Evolutionary conservation across 2,329 filamentous ascomycete genomes (phyloP).

Genomic region (Stylonectria norvegica): DNA sequence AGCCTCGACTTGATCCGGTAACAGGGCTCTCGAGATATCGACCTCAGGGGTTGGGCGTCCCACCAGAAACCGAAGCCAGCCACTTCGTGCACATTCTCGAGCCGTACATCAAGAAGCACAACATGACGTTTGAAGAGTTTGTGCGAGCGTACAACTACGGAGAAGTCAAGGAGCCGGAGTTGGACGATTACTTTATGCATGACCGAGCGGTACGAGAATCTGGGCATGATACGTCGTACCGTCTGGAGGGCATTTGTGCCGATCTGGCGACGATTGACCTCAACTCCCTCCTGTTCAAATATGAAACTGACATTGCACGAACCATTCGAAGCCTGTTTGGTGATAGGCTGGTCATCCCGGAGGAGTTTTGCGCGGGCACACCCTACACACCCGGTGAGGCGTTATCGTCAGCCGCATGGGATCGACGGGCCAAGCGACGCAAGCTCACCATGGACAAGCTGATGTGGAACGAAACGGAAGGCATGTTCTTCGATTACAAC

Average conservation of each 20-base stretch:
- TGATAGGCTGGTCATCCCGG: constrained; percentile 77
- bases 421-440: constrained; percentile 79
- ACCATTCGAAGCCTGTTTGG: constrained; percentile 81
- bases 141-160: constrained; percentile 83
- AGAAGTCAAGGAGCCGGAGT: constrained; percentile 73
- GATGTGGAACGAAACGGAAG: constrained; percentile 85
- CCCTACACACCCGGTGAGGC: constrained; percentile 62
- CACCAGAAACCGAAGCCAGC: constrained; percentile 83
- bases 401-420: constrained; percentile 85
- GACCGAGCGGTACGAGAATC: constrained; percentile 95
- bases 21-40: constrained; percentile 83
- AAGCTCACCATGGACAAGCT: constrained; percentile 88
- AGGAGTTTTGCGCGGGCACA: constrained; percentile 71
- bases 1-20: constrained; percentile 72
- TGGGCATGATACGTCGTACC: constrained; percentile 93
- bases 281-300: constrained; percentile 94
- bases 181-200: constrained; percentile 94
- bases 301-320: constrained; percentile 88
- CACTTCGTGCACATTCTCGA: constrained; percentile 82
- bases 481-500: constrained; percentile 98
- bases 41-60: constrained; percentile 78
- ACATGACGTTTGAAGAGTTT: constrained; percentile 79
- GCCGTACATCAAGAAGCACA: constrained; percentile 80
- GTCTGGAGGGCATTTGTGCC: constrained; percentile 81
- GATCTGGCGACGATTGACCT: constrained; percentile 91